phyloP scores from a whole-genome alignment of 139 green algal species.

The Tetradesmus lagerheimii region DNA sequence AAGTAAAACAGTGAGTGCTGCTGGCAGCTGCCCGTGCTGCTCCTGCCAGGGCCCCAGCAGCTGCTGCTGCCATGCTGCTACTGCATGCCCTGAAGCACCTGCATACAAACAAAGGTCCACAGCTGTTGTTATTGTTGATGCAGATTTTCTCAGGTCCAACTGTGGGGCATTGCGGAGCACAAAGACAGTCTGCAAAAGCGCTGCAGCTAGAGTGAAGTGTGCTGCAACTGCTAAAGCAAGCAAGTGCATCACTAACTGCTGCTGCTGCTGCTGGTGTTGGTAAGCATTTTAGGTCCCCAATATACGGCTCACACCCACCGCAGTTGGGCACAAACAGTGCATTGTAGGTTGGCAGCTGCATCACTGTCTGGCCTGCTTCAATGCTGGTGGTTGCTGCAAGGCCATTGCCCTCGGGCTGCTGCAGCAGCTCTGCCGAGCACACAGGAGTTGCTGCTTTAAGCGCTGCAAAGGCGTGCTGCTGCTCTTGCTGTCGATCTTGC shows the following conservation, averaged over 20 bases:
- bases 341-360: constrained; percentile 7
- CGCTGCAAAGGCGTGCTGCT: not conserved
- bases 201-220: too few species aligned
- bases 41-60: not conserved
- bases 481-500: not conserved
- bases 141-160: too few species aligned
- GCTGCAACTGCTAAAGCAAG: too few species aligned
- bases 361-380: not conserved
- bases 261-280: not conserved
- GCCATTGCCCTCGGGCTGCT: not conserved
- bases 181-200: too few species aligned
- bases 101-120: too few species aligned
- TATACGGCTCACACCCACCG: not conserved
- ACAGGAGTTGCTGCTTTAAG: not conserved
- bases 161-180: too few species aligned
- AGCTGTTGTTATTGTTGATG: too few species aligned
- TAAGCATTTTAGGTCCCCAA: not conserved
- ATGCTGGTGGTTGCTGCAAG: not conserved
- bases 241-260: not conserved
- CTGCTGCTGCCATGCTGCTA: not conserved
- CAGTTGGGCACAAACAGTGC: not conserved
- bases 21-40: not conserved
- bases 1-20: not conserved
- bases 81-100: not conserved
- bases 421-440: not conserved